phyloP scores from a whole-genome alignment of 441 rosid genomes.

The Jatropha podagrica region DNA sequence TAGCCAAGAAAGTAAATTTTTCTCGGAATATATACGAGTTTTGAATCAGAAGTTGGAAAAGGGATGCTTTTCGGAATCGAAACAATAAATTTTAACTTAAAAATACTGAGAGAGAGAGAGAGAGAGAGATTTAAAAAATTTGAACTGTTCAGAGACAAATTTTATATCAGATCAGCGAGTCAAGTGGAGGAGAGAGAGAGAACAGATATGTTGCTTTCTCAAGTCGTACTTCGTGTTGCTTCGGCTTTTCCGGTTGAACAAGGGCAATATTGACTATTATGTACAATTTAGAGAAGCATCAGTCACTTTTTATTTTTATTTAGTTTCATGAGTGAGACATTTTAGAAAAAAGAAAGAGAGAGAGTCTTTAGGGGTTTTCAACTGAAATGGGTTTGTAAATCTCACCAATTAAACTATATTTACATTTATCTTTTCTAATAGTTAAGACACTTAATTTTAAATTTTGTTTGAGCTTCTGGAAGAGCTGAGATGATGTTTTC shows the following conservation, averaged over 20 bases:
- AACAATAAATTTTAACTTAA: constrained; percentile 1
- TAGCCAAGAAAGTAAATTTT: constrained; percentile 19
- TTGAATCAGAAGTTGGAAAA: constrained; percentile 14
- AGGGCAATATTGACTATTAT: neutral
- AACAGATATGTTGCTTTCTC: constrained; percentile 10
- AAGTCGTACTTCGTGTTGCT: neutral
- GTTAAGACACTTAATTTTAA: too few species aligned
- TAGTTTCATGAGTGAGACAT: neutral
- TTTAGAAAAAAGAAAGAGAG: neutral
- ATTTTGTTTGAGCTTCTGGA: too few species aligned
- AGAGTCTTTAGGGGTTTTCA: neutral
- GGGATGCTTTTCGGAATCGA: constrained; percentile 10
- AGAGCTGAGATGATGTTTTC: too few species aligned
- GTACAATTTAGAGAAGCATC: neutral
- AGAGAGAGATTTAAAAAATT: constrained; percentile 24
- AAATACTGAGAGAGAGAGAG: constrained; percentile 16
- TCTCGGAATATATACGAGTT: constrained; percentile 4
- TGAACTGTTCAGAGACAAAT: constrained; percentile 34
- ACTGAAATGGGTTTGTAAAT: too few species aligned
- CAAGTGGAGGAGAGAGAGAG: constrained; percentile 19
- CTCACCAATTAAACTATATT: too few species aligned
- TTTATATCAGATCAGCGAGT: constrained; percentile 21
- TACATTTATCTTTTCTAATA: too few species aligned
- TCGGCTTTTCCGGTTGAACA: neutral
- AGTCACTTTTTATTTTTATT: neutral